These are phyloP conservation scores for Xylariaceae sp. DNA, from an alignment of 2,329 filamentous ascomycete species.

Conservation along the genomic window DNA sequence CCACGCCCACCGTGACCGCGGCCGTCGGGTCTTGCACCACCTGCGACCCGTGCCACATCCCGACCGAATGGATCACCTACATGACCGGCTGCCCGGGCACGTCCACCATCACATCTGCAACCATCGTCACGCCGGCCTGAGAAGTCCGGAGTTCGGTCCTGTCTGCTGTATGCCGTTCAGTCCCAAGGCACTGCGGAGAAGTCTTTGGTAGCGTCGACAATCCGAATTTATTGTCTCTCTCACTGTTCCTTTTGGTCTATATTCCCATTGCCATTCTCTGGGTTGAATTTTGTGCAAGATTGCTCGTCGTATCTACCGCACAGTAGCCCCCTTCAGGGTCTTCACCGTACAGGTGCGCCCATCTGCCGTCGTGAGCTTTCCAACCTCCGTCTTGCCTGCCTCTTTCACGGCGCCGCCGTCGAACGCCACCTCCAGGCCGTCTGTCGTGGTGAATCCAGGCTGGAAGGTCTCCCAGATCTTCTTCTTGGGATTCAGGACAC, in stretches of 20 bases:
- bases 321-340: conserved; percentile 69
- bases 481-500: conserved; percentile 96
- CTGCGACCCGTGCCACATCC: conserved; percentile 18
- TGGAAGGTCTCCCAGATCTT: conserved; percentile 98
- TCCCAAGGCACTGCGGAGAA: too few species aligned
- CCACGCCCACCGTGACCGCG: conserved; percentile 22
- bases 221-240: too few species aligned
- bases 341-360: conserved; percentile 79
- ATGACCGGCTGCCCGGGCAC: conserved; percentile 19
- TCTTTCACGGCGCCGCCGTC: conserved; percentile 71
- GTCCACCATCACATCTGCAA: conserved; percentile 13
- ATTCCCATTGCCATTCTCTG: conserved; percentile 1
- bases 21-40: conserved; percentile 15
- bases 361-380: conserved; percentile 65
- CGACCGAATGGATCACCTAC: conserved; percentile 20
- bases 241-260: too few species aligned
- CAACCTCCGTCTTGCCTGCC: conserved; percentile 60
- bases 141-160: conserved; percentile 1
- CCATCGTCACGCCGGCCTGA: conserved; percentile 14
- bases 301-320: conserved; percentile 52
- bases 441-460: conserved; percentile 89
- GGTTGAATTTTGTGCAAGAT: conserved; percentile 1
- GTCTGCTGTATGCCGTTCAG: too few species aligned
- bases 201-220: too few species aligned
- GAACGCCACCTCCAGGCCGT: conserved; percentile 74